Base-by-base conservation (phyloP, 371 early-diverging fungal genomes). In the Batrachochytrium dendrobatidis region DNA sequence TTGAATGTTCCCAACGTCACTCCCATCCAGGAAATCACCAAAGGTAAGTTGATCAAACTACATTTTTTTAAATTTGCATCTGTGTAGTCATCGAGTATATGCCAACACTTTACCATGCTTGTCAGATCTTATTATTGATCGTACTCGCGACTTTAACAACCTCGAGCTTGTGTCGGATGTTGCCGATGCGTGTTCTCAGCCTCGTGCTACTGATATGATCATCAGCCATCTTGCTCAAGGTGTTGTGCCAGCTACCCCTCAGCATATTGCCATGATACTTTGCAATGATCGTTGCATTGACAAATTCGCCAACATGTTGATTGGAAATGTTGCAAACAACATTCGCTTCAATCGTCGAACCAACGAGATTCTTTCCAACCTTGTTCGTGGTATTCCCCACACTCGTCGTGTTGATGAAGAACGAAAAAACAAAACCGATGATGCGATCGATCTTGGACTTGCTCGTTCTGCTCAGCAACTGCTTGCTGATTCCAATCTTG, bases 11-110 rank as follows among this genome's bases (percentile, higher is more conserved):
- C n/a, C n/a, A n/a, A n/a, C n/a, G n/a, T n/a, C n/a, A n/a, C n/a
- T n/a, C n/a, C n/a, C n/a, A n/a, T 39, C 39, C 39, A 39, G 39
- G 39, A 39, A n/a, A 39, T 39, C 39, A n/a, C 39, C 39, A 39
- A 39, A n/a, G 39, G 39, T 39, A 39, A 15, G 39, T n/a, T n/a
- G n/a, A 39, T n/a, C 39, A n/a, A 12, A 39, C 39, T 39, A n/a
- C 39, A 39, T 39, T n/a, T n/a, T 15, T 39, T n/a, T n/a, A 12
- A 12, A 39, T 39, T 12, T n/a, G 12, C 12, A 39, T n/a, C 39
- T 15, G 39, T n/a, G 39, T n/a, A 15, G 39, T n/a, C 39, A 39
- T 39, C 39, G n/a, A 12, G 15, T 12, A 12, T 12, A 39, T 39
- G 15, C 12, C n/a, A 12, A 12, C 39, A 39, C 39, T n/a, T 12